Evolutionary conservation across 148 eudicot species (phyloP).

Genomic region (Heliamphora exappendiculata): DNA sequence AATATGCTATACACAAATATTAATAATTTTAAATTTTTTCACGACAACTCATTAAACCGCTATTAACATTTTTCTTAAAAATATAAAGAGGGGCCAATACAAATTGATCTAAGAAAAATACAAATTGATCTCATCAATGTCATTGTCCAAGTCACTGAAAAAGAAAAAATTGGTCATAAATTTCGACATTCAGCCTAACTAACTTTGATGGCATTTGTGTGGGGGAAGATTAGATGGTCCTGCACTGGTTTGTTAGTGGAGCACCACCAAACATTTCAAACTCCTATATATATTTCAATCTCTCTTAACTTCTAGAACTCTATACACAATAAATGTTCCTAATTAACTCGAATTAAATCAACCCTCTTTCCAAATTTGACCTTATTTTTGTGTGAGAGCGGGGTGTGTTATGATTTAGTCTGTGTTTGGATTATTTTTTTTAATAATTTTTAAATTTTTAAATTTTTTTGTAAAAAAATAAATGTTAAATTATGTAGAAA

Average conservation of each 20-base stretch:
- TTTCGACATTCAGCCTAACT: background rate
- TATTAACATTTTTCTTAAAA: background rate
- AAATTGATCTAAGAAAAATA: too few relatives aligned
- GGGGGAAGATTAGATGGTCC: conserved; percentile 1
- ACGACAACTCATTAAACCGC: too few relatives aligned
- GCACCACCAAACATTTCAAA: background rate
- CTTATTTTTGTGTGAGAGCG: background rate
- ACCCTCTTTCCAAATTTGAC: background rate
- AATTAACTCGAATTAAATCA: background rate
- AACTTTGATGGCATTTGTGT: conserved; percentile 3
- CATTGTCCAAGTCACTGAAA: conserved; percentile 1
- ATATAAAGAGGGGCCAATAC: background rate
- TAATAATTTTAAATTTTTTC: too few relatives aligned
- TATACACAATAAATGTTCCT: background rate
- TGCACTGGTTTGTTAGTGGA: background rate
- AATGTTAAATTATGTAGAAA: too few relatives aligned
- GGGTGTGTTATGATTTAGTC: too few relatives aligned
- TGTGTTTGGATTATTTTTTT: background rate
- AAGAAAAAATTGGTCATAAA: too few relatives aligned
- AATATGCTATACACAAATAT: too few relatives aligned
- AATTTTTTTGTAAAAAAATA: too few relatives aligned
- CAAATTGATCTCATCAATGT: conserved; percentile 4
- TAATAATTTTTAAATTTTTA: too few relatives aligned
- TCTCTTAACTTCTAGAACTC: background rate
- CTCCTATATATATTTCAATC: background rate